phyloP scores from a whole-genome alignment of 1,284 basidiomycete species.

The Trichosporon coremiiforme region DNA sequence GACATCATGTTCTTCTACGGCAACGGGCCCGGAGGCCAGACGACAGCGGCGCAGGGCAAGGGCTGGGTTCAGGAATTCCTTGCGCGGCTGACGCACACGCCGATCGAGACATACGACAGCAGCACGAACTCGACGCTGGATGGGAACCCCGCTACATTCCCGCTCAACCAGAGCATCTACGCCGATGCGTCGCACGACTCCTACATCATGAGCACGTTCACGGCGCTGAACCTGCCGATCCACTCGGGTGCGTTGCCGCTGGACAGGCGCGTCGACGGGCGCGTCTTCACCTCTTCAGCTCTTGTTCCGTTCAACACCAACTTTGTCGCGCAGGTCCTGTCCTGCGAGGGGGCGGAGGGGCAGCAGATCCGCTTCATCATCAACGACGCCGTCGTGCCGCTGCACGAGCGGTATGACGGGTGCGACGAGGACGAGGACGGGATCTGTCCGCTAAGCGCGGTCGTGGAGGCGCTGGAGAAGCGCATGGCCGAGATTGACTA shows the following conservation, averaged over 20 bases:
- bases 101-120: slow-evolving; percentile 25
- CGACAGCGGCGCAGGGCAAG: slow-evolving; percentile 72
- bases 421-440: slow-evolving; percentile 71
- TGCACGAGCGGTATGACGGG: slow-evolving; percentile 57
- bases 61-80: slow-evolving; percentile 69
- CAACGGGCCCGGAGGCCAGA: slow-evolving; percentile 16
- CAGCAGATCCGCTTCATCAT: slow-evolving; percentile 38
- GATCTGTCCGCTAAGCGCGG: slow-evolving; percentile 74
- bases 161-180: slow-evolving; percentile 29
- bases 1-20: slow-evolving; percentile 20
- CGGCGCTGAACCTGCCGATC: slow-evolving; percentile 24
- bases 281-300: background rate
- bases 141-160: slow-evolving; percentile 24
- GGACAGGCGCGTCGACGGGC: slow-evolving; percentile 25
- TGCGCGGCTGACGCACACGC: slow-evolving; percentile 29
- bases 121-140: slow-evolving; percentile 29
- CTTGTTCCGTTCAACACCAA: slow-evolving; percentile 17
- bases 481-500: slow-evolving; percentile 71
- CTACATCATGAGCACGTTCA: slow-evolving; percentile 24
- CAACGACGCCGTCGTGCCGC: slow-evolving; percentile 40
- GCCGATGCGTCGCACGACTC: slow-evolving; percentile 33
- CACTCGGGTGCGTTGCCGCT: background rate
- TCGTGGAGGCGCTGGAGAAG: slow-evolving; percentile 70
- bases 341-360: background rate
- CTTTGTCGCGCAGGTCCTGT: slow-evolving; percentile 4